These are phyloP conservation scores for Mycena maculata DNA, from an alignment of 768 basidiomycete species.

Conservation along the genomic window DNA sequence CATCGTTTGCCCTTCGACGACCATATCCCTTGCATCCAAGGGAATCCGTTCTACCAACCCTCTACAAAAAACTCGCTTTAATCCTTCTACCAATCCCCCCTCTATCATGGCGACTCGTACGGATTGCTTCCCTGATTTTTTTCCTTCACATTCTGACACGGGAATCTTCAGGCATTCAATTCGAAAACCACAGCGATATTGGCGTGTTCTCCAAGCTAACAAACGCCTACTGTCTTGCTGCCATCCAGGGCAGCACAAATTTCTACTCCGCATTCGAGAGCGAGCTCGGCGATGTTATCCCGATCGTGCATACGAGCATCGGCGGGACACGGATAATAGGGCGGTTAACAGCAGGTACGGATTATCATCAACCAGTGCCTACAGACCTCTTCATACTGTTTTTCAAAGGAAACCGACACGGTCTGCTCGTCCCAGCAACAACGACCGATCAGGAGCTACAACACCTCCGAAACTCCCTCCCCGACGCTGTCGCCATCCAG, in stretches of 20 bases:
- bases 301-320: slow-evolving; percentile 96
- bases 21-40: slow-evolving; percentile 19
- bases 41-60: slow-evolving; percentile 4
- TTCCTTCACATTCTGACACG: background rate
- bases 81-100: slow-evolving; percentile 4
- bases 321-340: slow-evolving; percentile 95
- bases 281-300: slow-evolving; percentile 92
- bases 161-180: slow-evolving; percentile 90
- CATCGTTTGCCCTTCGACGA: background rate
- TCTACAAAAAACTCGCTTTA: background rate
- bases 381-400: slow-evolving; percentile 3
- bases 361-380: background rate
- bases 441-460: slow-evolving; percentile 99
- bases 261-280: slow-evolving; percentile 98
- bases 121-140: slow-evolving; percentile 41
- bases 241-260: slow-evolving; percentile 94
- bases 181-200: slow-evolving; percentile 94
- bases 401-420: slow-evolving; percentile 90
- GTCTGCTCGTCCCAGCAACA: slow-evolving; percentile 93
- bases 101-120: slow-evolving; percentile 73
- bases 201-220: slow-evolving; percentile 98
- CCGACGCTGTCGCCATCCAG: slow-evolving; percentile 93
- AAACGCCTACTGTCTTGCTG: slow-evolving; percentile 96
- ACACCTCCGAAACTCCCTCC: slow-evolving; percentile 95
- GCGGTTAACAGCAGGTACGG: slow-evolving; percentile 87